Evolutionary conservation across 2,329 filamentous ascomycete species (phyloP).

Genomic region (Nothophoma quercina): DNA sequence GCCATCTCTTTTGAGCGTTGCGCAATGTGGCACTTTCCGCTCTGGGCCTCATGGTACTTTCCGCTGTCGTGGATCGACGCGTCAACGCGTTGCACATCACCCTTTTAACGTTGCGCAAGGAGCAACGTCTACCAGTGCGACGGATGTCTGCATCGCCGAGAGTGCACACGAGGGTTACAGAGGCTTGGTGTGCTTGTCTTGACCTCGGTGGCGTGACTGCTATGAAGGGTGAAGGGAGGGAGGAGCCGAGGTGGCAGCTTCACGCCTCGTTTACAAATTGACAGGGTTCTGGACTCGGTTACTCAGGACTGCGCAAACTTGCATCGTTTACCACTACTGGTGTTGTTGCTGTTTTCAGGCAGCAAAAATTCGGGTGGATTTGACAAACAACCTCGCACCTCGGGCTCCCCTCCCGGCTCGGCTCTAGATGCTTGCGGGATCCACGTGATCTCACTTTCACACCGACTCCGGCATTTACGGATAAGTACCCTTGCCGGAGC

Average conservation of each 20-base stretch:
- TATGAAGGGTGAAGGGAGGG: background rate
- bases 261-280: no score
- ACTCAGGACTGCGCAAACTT: no score
- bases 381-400: background rate
- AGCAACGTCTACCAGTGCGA: no score
- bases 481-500: slow-evolving; percentile 2
- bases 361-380: background rate
- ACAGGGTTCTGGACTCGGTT: no score
- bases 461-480: slow-evolving; percentile 5
- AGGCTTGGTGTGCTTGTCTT: slow-evolving; percentile 22
- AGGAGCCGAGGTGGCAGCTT: background rate
- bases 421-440: no score
- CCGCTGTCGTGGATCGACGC: background rate
- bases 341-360: no score
- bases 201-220: slow-evolving; percentile 2
- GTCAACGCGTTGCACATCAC: background rate
- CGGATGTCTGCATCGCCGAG: slow-evolving; percentile 1
- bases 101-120: background rate
- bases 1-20: background rate
- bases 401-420: no score
- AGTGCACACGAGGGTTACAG: background rate
- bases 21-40: background rate
- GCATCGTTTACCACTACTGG: no score
- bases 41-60: background rate
- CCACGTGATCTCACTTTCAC: slow-evolving; percentile 9